Conservation (phyloP, 148 eudicot genomes). For the Rheum nobile region DNA sequence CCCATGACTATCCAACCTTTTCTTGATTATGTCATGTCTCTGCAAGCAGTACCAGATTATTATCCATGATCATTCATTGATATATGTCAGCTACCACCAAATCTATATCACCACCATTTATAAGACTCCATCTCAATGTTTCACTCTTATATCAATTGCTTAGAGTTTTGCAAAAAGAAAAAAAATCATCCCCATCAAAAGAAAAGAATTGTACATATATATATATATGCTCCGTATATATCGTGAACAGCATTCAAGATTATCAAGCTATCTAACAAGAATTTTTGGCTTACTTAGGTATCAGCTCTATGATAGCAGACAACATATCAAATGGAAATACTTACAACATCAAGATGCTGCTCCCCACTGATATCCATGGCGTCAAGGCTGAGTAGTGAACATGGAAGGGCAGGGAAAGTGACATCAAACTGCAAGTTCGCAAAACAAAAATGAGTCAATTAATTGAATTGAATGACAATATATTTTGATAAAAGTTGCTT, state of each 20-base stretch:
- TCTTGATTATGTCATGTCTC: constrained; percentile 91
- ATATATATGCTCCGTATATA: too few species aligned
- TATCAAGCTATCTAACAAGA: background rate
- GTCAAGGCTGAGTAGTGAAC: constrained; percentile 76
- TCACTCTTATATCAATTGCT: background rate
- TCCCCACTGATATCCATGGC: constrained; percentile 98
- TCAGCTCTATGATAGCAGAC: background rate
- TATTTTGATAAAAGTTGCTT: background rate
- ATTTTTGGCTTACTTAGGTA: background rate
- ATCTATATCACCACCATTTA: background rate
- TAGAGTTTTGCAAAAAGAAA: background rate
- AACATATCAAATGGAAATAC: constrained; percentile 13
- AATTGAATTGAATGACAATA: background rate
- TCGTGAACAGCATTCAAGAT: background rate
- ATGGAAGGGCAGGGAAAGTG: constrained; percentile 79
- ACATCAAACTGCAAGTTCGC: constrained; percentile 78
- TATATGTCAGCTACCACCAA: background rate
- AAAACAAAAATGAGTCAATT: background rate
- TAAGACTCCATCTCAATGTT: background rate
- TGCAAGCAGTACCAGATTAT: constrained; percentile 24
- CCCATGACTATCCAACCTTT: constrained; percentile 78
- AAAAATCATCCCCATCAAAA: background rate
- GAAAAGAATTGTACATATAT: background rate
- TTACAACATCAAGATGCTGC: constrained; percentile 86
- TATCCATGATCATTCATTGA: background rate